Evolutionary conservation across 2,329 filamentous ascomycete species (phyloP).

Genomic region (Fusarium decemcellulare): DNA sequence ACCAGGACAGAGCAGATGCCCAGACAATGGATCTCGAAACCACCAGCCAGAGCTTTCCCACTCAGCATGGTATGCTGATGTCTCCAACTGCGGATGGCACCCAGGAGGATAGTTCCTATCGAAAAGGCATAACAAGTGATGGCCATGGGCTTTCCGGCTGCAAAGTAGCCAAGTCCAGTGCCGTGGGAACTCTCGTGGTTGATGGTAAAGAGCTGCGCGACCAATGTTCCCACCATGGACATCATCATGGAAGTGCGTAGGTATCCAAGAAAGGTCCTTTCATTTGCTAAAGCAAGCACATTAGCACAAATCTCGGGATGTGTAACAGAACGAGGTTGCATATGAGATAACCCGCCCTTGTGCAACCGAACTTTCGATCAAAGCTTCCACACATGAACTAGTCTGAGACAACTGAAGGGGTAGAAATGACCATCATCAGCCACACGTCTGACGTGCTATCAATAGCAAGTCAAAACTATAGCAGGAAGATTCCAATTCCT

Average conservation of each 20-base stretch:
- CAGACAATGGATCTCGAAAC: constrained; percentile 48
- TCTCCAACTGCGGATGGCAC: constrained; percentile 50
- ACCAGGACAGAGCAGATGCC: constrained; percentile 38
- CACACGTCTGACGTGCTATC: neutral
- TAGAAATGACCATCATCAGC: neutral
- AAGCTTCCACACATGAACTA: neutral
- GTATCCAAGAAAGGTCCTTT: constrained; percentile 82
- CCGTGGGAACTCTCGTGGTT: constrained; percentile 50
- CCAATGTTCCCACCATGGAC: constrained; percentile 75
- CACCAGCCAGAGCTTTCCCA: constrained; percentile 51
- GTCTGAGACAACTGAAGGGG: neutral
- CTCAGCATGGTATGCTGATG: constrained; percentile 48
- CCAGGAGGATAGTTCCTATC: constrained; percentile 52
- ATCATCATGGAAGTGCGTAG: constrained; percentile 79
- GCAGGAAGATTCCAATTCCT: constrained; percentile 16
- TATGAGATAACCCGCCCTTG: neutral
- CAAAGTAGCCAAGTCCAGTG: constrained; percentile 68
- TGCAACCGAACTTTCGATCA: neutral
- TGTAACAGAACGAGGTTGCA: neutral
- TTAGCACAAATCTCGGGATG: constrained; percentile 4
- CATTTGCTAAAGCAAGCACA: constrained; percentile 67
- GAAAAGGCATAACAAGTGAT: constrained; percentile 57
- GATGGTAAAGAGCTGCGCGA: constrained; percentile 77
- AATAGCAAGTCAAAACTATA: neutral
- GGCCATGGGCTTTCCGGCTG: constrained; percentile 72